Percentiles rank a stretch among this genome's conserved stretches.
phyloP scores from a whole-genome alignment of 2,329 filamentous ascomycete species.

The Alternaria metachromatica region DNA sequence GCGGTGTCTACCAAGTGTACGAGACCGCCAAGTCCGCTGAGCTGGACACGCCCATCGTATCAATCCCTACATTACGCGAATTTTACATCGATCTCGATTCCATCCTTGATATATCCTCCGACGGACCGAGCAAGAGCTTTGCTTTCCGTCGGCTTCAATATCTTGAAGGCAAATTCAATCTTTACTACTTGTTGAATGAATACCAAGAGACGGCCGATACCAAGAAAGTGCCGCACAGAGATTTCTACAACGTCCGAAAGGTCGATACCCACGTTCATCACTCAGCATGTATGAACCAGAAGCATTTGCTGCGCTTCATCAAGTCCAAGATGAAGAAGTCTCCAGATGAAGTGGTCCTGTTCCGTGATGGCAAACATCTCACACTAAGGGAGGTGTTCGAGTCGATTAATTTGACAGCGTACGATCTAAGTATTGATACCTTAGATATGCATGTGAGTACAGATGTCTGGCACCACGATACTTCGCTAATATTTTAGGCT shows the following conservation, averaged over 20 bases:
- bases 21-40: conserved; percentile 69
- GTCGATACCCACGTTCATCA: conserved; percentile 99
- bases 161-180: conserved; percentile 94
- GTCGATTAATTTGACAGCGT: conserved; percentile 95
- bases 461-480: neutral
- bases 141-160: conserved; percentile 94
- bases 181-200: conserved; percentile 92
- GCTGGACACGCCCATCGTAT: conserved; percentile 72
- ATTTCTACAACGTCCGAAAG: conserved; percentile 99
- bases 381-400: conserved; percentile 94
- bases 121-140: conserved; percentile 96
- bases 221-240: conserved; percentile 95
- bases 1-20: conserved; percentile 92
- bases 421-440: conserved; percentile 97
- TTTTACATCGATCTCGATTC: conserved; percentile 95
- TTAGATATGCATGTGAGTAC: conserved; percentile 92
- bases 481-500: conserved; percentile 61
- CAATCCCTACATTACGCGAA: conserved; percentile 90
- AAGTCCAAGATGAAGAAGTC: conserved; percentile 99
- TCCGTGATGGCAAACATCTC: conserved; percentile 87
- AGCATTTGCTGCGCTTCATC: conserved; percentile 96
- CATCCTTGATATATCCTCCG: conserved; percentile 86
- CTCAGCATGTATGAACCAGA: conserved; percentile 99
- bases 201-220: conserved; percentile 98
- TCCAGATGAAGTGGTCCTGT: conserved; percentile 91